A percentile compares a stretch with the other conserved stretches of the same genome.
Conservation (phyloP, 345 rosid species). For the Firmiana major region DNA sequence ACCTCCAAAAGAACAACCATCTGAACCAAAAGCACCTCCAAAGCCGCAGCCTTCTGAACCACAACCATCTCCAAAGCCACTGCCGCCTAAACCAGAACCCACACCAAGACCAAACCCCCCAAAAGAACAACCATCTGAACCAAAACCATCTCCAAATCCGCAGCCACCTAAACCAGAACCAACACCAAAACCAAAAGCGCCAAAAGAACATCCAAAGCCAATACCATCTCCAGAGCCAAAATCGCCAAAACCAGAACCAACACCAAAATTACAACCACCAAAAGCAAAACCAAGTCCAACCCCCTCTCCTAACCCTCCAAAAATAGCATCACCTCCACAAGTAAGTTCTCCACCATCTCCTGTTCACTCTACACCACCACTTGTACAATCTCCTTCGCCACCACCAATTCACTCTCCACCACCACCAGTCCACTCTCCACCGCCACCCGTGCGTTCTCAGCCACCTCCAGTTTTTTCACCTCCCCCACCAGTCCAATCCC, state of each 20-base stretch:
- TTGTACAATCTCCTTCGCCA: background rate
- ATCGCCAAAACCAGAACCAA: background rate
- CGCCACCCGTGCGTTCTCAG: background rate
- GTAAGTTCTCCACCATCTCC: background rate
- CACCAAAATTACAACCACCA: background rate
- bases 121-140: slow-evolving; percentile 6
- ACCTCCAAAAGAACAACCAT: background rate
- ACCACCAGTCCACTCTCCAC: background rate
- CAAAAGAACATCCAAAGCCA: background rate
- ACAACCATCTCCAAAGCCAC: background rate
- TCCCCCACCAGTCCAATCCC: slow-evolving; percentile 10
- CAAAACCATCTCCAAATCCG: background rate
- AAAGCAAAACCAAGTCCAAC: background rate
- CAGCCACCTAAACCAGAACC: background rate
- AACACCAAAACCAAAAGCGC: background rate
- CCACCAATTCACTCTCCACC: background rate
- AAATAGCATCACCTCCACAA: background rate
- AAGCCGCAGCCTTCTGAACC: background rate
- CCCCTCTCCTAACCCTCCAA: background rate
- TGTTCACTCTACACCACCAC: background rate
- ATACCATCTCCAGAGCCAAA: background rate
- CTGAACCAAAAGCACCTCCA: background rate
- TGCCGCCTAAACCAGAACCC: background rate
- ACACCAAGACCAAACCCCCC: background rate
- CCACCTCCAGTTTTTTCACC: slow-evolving; percentile 31